Evolutionary conservation across 768 basidiomycete species (phyloP), one percentile per base, ranked within the genome.

Genomic region (Leccinum fibrillosum): DNA sequence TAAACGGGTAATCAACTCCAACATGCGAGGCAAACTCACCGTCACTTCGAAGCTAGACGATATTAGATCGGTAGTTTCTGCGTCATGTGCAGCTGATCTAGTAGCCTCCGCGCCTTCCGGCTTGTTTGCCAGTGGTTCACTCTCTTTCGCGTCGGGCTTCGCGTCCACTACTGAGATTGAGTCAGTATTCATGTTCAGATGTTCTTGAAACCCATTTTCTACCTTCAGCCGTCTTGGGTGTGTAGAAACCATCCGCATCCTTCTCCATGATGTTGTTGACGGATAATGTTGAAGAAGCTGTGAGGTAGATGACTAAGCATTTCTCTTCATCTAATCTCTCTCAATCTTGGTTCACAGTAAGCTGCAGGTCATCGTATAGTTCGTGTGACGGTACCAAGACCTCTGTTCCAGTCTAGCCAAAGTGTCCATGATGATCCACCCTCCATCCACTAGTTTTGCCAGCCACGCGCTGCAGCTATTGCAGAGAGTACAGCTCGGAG

Each of bases 1-100:
- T 62, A 53, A 62, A 61, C 37, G 12, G 44, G 21, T 25, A 57
- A 49, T n/a, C 21, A 3, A 34, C 19, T 23, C 19, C 28, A 53
- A 53, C 50, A 34, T 10, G 25, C 9, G 47, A 19, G 6, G 23
- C 23, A 42, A 10, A 34, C 86, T 56, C 70, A 92, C 91, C 66
- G 83, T 81, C 61, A 93, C 91, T 74, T 93, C 90, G 67, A 90
- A 93, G 25, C 83, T 86, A n/a, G 89, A 87, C 60, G 85, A 81
- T 66, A 92, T 81, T 37, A 93, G 81, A 69, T 91, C 88, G 28
- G 76, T 80, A 11, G 77, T 74, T 50, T 62, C 67, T 75, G 45
- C 17, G 23, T 49, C 4, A 11, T 34, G 50, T 25, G 49, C 54
- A 74, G 66, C 58, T 58, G 71, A 55, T 61, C 54, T 53, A 55